These are phyloP conservation scores for Carnegiea gigantea DNA, from an alignment of 179 eudicot genomes.

Conservation along the genomic window DNA sequence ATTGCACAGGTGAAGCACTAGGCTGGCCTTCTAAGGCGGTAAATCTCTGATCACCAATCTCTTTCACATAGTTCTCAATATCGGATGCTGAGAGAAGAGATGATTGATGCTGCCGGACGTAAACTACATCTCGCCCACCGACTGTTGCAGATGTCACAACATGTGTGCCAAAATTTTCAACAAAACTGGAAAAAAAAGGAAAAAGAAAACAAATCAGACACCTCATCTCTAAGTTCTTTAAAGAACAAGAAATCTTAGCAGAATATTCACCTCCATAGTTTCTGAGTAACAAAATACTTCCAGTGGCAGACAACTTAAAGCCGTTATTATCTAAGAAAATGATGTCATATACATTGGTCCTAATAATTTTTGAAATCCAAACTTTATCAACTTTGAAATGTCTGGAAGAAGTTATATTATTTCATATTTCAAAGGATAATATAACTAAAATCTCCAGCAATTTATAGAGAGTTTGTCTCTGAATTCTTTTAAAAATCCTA, in stretches of 20 bases:
- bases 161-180: conserved; percentile 94
- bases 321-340: neutral
- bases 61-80: conserved; percentile 79
- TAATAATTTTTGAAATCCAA: neutral
- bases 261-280: neutral
- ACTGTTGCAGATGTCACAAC: conserved; percentile 82
- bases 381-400: too few species aligned
- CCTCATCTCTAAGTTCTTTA: neutral
- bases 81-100: conserved; percentile 76
- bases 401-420: neutral
- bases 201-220: conserved; percentile 15
- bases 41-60: conserved; percentile 87
- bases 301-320: neutral
- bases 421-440: neutral
- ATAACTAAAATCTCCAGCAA: neutral
- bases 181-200: conserved; percentile 70
- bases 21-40: conserved; percentile 59
- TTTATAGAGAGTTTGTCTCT: neutral
- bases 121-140: conserved; percentile 96
- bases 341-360: neutral
- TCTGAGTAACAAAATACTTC: neutral
- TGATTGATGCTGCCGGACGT: conserved; percentile 88
- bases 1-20: conserved; percentile 61
- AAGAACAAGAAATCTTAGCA: conserved; percentile 2
- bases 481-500: neutral